Evolutionary conservation across 148 eudicot genomes (phyloP), one percentile per base, ranked within the genome.

Genomic region (Gaultheria prostrata): DNA sequence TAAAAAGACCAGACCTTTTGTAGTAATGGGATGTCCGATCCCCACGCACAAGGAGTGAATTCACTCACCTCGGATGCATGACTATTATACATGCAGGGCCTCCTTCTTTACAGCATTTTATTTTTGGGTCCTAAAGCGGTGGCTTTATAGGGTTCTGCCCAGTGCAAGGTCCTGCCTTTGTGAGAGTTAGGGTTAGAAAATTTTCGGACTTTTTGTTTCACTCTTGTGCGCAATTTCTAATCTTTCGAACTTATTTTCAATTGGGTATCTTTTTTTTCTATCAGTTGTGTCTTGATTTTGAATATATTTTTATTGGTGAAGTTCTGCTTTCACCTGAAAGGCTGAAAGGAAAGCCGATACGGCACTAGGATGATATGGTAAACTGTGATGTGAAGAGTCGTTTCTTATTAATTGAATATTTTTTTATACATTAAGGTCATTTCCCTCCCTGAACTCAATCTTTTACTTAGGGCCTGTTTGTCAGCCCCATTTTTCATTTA

Each of bases 11-110:
- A 13, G 12, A 21, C 67, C 3, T 63, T 24, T 24, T 63, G 70
- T 63, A 24, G 70, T 63, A 63, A 24, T 63, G 70, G 70, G 13
- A 24, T 63, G 70, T 63, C 32, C 72, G 72, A 67, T 67, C 72
- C 8, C 4, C 39, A 14, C 39, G 1, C 72, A 67, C 35, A 17
- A 67, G 72, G 72, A 67, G 72, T 67, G 72, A 67, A 30, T 28
- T 28, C 18, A 67, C 72, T 67, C 72, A 67, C 18, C 17, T 67
- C 39, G 28, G 72, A 30, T 67, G 35, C 12, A 67, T 1, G 72
- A 28, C 35, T 28, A 1, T 67, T 67, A 3, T 28, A 12, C 72
- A 67, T 67, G 72, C 35, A 67, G 15, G 72, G 35, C 20, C 72
- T 18, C 72, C 72, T 67, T 67, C 33, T 67, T 28, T 26, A 13